Percentiles rank a stretch among this genome's conserved stretches.
Conservation (phyloP, 192 early-diverging fungal genomes). For the Gryganskiella cystojenkinii region DNA sequence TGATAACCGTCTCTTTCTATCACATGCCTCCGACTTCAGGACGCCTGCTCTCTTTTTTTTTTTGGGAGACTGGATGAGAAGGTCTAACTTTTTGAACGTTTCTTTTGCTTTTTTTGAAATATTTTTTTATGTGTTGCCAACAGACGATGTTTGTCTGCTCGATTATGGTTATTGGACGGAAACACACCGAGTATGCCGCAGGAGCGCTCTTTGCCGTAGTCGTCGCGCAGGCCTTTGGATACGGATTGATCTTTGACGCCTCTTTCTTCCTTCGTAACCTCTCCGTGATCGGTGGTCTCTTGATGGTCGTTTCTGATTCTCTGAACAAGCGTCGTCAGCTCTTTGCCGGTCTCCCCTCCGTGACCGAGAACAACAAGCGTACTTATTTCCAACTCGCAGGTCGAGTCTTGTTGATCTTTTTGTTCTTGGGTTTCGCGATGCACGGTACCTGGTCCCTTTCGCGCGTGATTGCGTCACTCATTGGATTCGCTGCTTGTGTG, state of each 20-base stretch:
- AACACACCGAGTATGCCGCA: conserved; percentile 86
- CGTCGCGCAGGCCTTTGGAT: conserved; percentile 90
- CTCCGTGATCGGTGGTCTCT: conserved; percentile 92
- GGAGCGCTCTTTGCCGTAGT: conserved; percentile 85
- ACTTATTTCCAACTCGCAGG: conserved; percentile 94
- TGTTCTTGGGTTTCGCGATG: conserved; percentile 92
- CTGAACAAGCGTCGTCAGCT: conserved; percentile 75
- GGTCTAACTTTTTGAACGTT: too few species aligned
- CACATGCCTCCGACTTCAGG: too few species aligned
- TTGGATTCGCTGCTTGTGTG: conserved; percentile 86
- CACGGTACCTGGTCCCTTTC: conserved; percentile 83
- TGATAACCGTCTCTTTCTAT: too few species aligned
- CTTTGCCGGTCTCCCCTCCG: conserved; percentile 89
- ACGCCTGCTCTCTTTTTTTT: too few species aligned
- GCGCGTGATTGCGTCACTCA: conserved; percentile 74
- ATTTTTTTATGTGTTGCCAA: neutral
- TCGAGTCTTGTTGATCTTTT: conserved; percentile 89
- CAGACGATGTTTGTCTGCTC: conserved; percentile 87
- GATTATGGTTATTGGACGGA: conserved; percentile 82
- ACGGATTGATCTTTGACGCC: conserved; percentile 92
- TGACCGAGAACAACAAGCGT: conserved; percentile 87
- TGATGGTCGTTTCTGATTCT: conserved; percentile 93
- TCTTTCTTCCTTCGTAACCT: conserved; percentile 92
- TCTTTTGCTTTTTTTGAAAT: neutral
- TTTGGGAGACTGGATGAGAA: too few species aligned